Evolutionary conservation across 352 stramenopile genomes (phyloP).

Genomic region (Phytophthora fragariaefolia): DNA sequence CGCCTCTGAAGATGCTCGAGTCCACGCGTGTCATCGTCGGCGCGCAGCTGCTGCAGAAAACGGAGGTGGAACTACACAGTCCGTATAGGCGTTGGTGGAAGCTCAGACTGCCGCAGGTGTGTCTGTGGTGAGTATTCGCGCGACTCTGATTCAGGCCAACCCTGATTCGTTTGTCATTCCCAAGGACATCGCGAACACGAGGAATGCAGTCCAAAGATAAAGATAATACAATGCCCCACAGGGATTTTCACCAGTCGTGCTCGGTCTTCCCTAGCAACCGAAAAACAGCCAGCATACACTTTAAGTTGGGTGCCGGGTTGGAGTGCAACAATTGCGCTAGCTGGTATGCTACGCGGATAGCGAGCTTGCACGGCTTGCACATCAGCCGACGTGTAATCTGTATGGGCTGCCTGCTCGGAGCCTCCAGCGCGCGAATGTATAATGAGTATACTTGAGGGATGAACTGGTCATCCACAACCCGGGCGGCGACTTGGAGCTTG

Average conservation of each 20-base stretch:
- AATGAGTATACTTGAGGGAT: not conserved
- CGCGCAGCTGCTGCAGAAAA: not conserved
- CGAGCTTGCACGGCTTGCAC: not conserved
- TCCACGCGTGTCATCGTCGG: conserved; percentile 1
- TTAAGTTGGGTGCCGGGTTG: not conserved
- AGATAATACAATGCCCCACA: too few relatives aligned
- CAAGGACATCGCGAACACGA: conserved; percentile 21
- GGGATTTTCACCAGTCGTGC: too few relatives aligned
- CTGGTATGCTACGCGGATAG: not conserved
- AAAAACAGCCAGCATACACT: too few relatives aligned
- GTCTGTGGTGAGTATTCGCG: conserved; percentile 12
- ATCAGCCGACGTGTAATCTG: not conserved
- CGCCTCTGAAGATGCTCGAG: conserved; percentile 14
- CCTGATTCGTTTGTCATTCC: conserved; percentile 8
- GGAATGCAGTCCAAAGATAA: conserved; percentile 13
- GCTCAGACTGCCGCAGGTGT: conserved; percentile 19
- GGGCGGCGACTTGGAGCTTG: not conserved
- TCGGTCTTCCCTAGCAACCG: too few relatives aligned
- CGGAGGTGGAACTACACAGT: not conserved
- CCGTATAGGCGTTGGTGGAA: conserved; percentile 3
- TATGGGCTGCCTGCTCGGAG: not conserved
- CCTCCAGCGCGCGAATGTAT: not conserved
- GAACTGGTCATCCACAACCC: too few relatives aligned
- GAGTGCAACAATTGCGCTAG: not conserved
- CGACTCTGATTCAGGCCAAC: conserved; percentile 3